These are phyloP conservation scores for Casuarina equisetifolia DNA, from an alignment of 306 rosid genomes.

Conservation along the genomic window DNA sequence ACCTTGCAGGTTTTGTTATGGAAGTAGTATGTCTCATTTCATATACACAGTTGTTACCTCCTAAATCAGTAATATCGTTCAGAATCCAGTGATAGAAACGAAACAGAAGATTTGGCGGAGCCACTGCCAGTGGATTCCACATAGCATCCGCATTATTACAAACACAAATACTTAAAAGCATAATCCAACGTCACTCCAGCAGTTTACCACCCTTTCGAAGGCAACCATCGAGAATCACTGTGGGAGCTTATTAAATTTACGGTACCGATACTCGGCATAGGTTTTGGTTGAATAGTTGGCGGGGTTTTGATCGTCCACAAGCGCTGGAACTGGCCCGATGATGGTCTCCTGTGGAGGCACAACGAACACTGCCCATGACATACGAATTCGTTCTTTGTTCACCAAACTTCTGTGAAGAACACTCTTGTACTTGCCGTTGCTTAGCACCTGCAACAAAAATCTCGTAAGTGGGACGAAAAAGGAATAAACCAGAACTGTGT, in stretches of 20 bases:
- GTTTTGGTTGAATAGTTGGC: slow-evolving; percentile 63
- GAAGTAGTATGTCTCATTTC: too few species aligned
- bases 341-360: slow-evolving; percentile 46
- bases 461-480: not conserved
- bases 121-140: too few species aligned
- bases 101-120: too few species aligned
- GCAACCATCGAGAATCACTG: slow-evolving; percentile 20
- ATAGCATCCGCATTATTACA: too few species aligned
- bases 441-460: slow-evolving; percentile 38
- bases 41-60: too few species aligned
- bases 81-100: too few species aligned
- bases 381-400: slow-evolving; percentile 51
- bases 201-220: not conserved
- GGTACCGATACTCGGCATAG: slow-evolving; percentile 54
- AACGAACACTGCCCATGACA: slow-evolving; percentile 71
- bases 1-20: too few species aligned
- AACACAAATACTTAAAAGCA: too few species aligned
- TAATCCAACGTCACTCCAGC: not conserved
- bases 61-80: too few species aligned
- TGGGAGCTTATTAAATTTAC: slow-evolving; percentile 64
- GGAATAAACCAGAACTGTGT: not conserved
- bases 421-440: slow-evolving; percentile 69
- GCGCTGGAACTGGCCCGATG: slow-evolving; percentile 53
- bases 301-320: slow-evolving; percentile 43
- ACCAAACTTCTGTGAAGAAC: slow-evolving; percentile 69